Base-by-base conservation (phyloP, 306 rosid genomes). In the Cucurbita argyrosperma region DNA sequence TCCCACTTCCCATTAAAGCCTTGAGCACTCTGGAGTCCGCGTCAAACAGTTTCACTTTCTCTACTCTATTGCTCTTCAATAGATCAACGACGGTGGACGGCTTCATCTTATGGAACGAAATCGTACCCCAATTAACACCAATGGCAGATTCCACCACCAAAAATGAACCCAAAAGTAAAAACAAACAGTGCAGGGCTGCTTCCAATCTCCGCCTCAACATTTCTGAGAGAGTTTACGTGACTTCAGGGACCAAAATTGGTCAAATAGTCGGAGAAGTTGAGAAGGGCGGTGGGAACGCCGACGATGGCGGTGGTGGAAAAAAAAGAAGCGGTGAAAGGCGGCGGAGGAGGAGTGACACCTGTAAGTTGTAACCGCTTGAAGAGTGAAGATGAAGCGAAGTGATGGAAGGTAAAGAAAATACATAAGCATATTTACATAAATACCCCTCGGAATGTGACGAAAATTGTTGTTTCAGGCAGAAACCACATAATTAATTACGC, bases 81-180 rank as follows among this genome's bases (percentile, higher is more conserved):
- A 94, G 97, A 85, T 83, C 82, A 67, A 94, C 99, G 59, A 89
- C 99, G 5, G 88, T 81, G 15, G 91, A 54, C 10, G 98, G 98
- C 50, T 80, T 88, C 78, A 94, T 72, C 81, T 71, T 86, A 86
- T 82, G 96, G 55, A 79, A 83, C 1, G 99, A 88, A 21, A 94
- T 7, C 26, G 89, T 85, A 3, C 99, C 97, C 99, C 99, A 94
- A 88, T 94, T 94, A 45, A 94, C 85, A 38, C 95, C 99, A 50
- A 88, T 68, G 42, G 80, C 91, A 13, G 99, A 87, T 77, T 92
- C 90, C 37, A 64, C 86, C 78, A 55, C 51, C 3, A 87, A 83
- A 80, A 69, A 69, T 47, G 76, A 81, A 74, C 83, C 23, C 46
- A 82, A 76, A 38, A 77, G 70, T 4, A 81, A 63, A n/a, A 80